phyloP scores from a whole-genome alignment of 768 basidiomycete species.

The Chalciporus sphaerocephalus region DNA sequence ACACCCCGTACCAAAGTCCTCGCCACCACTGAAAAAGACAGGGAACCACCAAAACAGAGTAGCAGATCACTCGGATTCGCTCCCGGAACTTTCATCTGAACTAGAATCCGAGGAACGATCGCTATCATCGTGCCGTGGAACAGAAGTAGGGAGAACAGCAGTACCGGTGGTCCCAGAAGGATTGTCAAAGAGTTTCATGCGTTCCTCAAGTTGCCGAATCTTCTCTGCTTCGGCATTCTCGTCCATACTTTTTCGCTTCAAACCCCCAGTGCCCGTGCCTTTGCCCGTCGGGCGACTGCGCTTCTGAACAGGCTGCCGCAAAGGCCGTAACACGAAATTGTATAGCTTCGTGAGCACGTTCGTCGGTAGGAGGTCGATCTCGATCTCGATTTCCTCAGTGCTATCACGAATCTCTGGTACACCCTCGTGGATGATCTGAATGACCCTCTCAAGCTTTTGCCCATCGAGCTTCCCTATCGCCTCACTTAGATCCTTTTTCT shows the following conservation, averaged over 20 bases:
- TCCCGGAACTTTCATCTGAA: conserved; percentile 76
- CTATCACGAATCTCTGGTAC: conserved; percentile 92
- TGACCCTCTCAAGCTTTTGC: conserved; percentile 79
- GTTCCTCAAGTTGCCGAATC: conserved; percentile 85
- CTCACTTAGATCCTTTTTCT: conserved; percentile 98
- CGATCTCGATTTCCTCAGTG: conserved; percentile 96
- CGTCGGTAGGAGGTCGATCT: conserved; percentile 89
- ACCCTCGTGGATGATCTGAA: conserved; percentile 91
- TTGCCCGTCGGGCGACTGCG: conserved; percentile 61
- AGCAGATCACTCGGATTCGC: conserved; percentile 67
- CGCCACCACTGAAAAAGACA: conserved; percentile 15
- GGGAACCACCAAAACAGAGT: conserved; percentile 13
- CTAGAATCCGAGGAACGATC: conserved; percentile 79
- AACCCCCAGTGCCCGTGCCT: conserved; percentile 82
- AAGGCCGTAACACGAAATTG: conserved; percentile 86
- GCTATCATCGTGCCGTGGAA: conserved; percentile 43
- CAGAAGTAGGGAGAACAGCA: conserved; percentile 34
- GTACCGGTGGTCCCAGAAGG: conserved; percentile 38
- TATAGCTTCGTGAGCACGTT: conserved; percentile 88
- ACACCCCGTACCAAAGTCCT: conserved; percentile 23
- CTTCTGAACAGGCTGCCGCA: conserved; percentile 61
- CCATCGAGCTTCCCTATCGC: conserved; percentile 86
- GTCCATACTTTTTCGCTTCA: conserved; percentile 95
- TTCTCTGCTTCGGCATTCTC: conserved; percentile 95
- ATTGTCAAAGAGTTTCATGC: conserved; percentile 79